Evolutionary conservation across 164 flowering plant genomes (phyloP), one percentile per base, ranked within the genome.

Genomic region (Dillenia suffruticosa): DNA sequence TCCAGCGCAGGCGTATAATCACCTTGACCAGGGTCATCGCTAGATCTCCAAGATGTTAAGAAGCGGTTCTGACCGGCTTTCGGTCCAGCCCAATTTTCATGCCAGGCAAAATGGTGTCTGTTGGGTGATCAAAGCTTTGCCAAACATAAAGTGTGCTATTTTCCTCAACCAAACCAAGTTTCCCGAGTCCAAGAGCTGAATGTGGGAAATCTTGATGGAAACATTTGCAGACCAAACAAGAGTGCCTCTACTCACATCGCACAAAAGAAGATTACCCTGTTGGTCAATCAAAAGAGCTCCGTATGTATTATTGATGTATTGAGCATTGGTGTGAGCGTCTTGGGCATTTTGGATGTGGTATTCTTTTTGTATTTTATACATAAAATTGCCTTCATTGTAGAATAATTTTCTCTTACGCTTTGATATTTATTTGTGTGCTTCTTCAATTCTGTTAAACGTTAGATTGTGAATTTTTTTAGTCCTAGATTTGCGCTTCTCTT

Each of bases 71-170:
- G 17, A 2, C 47, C 49, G 0, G 56, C 1, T 10, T 13, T 50
- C 26, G 49, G 22, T 32, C 24, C 43, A 40, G n/a, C 4, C 40
- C 61, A 5, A 65, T 12, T 45, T 65, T 65, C 68, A 57, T 57
- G 9, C 50, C 45, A 1, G 68, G 56, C n/a, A 65, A 10, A 8
- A 15, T 0, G 3, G 57, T 15, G 44, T 65, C 56, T 2, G 62
- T n/a, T 2, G 68, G 68, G 17, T 57, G 14, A 57, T 65, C 62
- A 57, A 65, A 65, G 45, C 68, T 40, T 51, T 65, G 68, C 68
- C 68, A 65, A 10, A 45, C 14, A 43, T 8, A n/a, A 5, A 11
- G 14, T 52, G 10, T 9, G 15, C 24, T 40, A 9, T 17, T 10
- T 2, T 17, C 45, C 3, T 15, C 3, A 8, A 49, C 5, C 54